Base-by-base conservation (phyloP, 2,329 filamentous ascomycete genomes). In the Pseudogymnoascus sp. region DNA sequence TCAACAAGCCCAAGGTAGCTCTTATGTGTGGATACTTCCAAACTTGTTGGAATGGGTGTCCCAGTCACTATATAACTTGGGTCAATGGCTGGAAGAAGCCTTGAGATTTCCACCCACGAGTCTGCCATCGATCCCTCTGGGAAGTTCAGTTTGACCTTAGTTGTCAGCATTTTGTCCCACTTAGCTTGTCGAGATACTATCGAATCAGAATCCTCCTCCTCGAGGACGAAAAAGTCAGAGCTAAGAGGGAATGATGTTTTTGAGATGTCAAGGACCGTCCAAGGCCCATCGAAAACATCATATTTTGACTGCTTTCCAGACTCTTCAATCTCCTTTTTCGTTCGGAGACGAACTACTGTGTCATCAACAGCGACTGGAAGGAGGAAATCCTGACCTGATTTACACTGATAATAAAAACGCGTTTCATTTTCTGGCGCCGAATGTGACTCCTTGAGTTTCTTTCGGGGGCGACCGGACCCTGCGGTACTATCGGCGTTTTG, bases 251-350 rank as follows among this genome's bases (percentile, higher is more conserved):
- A 31, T 34, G 21, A 34, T n/a, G 57, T 37, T 7, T 62, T 23
- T 21, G 34, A 54, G n/a, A 62, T 61, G 8, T 5, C 37, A 36
- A 64, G 14, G n/a, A 64, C 57, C 8, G 14, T 8, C 62, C 62
- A 64, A 10, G 62, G 62, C 6, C 59, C 62, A 18, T 64, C 59
- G 18, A 64, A 64, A 14, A 62, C 4, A 62, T 64, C 62, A 5
- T 26, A 62, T 36, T 64, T 40, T 10, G 61, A 60, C 11, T 21
- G n/a, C 12, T 61, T 61, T 40, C 59, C 59, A 16, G 34, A 61
- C n/a, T 62, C 36, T 16, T 40, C 36, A 18, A 62, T 64, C 37
- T 62, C 40, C 3, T 21, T 39, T 21, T 54, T 45, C 8, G 36
- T 23, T 29, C 42, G 42, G 18, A 62, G 42, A 18, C 42, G 42